Percentiles rank a stretch among this genome's conserved stretches.
Conservation (phyloP, 2,329 filamentous ascomycete species). For the Phyllosticta citrichinensis region DNA sequence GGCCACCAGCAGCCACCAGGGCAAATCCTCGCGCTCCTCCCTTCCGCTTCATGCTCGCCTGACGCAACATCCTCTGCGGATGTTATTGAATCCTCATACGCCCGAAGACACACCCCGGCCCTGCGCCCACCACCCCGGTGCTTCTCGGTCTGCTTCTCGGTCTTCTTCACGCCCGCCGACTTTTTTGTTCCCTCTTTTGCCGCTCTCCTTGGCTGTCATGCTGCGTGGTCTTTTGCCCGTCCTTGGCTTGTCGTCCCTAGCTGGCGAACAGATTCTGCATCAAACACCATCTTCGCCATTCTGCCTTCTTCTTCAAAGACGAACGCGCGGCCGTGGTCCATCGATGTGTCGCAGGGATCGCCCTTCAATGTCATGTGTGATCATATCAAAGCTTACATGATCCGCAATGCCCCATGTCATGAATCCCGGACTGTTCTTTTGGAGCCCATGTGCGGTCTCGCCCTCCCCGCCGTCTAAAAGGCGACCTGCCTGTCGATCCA, state of each 20-base stretch:
- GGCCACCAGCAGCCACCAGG: background rate
- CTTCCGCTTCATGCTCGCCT: background rate
- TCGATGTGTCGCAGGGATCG: constrained; percentile 9
- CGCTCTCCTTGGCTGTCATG: background rate
- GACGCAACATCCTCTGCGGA: background rate
- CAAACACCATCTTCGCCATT: background rate
- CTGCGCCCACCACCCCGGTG: background rate
- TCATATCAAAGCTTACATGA: constrained; percentile 4
- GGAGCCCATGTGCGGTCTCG: constrained; percentile 3
- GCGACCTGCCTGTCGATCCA: constrained; percentile 4
- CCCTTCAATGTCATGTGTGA: background rate
- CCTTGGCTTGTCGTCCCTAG: background rate
- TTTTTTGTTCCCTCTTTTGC: background rate
- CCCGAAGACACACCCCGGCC: background rate
- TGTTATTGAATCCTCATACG: background rate
- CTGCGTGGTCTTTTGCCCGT: background rate
- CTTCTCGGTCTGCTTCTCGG: background rate
- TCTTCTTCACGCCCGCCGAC: background rate
- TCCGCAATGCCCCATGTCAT: constrained; percentile 2
- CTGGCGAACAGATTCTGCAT: background rate
- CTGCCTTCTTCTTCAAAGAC: background rate
- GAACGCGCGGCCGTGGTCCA: background rate
- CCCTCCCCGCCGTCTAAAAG: constrained; percentile 7
- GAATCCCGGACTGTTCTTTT: constrained; percentile 2
- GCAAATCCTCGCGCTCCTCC: background rate